These are phyloP conservation scores for Emmonsiellopsis sp. DNA, from an alignment of 2,329 filamentous ascomycete genomes.

Conservation along the genomic window DNA sequence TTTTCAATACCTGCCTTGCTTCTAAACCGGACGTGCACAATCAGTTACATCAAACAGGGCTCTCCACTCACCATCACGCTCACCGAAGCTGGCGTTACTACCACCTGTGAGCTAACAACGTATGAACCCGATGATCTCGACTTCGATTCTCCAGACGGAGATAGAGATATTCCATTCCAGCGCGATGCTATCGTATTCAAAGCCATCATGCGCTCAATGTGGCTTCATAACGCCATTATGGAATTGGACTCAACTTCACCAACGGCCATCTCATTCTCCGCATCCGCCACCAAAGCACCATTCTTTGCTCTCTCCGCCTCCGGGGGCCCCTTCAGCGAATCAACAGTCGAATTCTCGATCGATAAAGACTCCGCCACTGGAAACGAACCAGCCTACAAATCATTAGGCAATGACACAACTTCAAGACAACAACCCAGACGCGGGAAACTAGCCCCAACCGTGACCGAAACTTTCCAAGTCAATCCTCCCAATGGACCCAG, in stretches of 20 bases:
- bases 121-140: slow-evolving; percentile 73
- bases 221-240: slow-evolving; percentile 42
- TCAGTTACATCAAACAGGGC: slow-evolving; percentile 67
- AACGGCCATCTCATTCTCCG: slow-evolving; percentile 58
- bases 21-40: slow-evolving; percentile 74
- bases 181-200: slow-evolving; percentile 74
- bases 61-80: slow-evolving; percentile 75
- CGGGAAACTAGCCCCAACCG: slow-evolving; percentile 31
- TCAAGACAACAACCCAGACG: slow-evolving; percentile 24
- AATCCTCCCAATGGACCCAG: slow-evolving; percentile 49
- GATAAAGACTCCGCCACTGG: slow-evolving; percentile 26
- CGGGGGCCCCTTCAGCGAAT: slow-evolving; percentile 49
- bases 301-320: slow-evolving; percentile 64
- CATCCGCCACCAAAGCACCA: slow-evolving; percentile 50
- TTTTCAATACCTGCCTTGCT: slow-evolving; percentile 78
- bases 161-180: slow-evolving; percentile 66
- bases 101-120: slow-evolving; percentile 80
- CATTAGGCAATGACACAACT: slow-evolving; percentile 28
- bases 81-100: slow-evolving; percentile 76
- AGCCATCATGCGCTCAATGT: slow-evolving; percentile 71
- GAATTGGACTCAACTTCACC: slow-evolving; percentile 59
- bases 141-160: slow-evolving; percentile 15
- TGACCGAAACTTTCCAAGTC: slow-evolving; percentile 44
- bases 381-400: slow-evolving; percentile 21
- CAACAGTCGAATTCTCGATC: slow-evolving; percentile 50